phyloP scores from a whole-genome alignment of 805 yeast genomes.

The Monosporozyma unispora region DNA sequence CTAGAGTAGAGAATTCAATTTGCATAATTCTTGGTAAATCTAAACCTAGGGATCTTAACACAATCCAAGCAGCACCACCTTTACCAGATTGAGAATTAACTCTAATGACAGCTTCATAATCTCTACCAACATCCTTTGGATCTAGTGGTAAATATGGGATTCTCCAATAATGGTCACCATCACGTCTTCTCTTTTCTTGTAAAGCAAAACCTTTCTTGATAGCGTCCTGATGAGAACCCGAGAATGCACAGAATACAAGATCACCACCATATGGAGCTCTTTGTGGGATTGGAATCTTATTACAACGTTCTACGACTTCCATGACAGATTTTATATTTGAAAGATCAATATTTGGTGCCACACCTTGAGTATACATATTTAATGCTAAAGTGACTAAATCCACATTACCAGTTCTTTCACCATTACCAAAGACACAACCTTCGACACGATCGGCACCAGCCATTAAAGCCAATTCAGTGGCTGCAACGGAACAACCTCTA shows the following conservation, averaged over 20 bases:
- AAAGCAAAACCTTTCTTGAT: slow-evolving; percentile 68
- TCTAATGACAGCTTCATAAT: slow-evolving; percentile 86
- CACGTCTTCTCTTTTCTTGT: slow-evolving; percentile 31
- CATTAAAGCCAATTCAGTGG: slow-evolving; percentile 70
- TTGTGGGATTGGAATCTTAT: slow-evolving; percentile 69
- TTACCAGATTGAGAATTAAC: slow-evolving; percentile 84
- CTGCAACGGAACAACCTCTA: slow-evolving; percentile 85
- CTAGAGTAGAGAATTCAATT: slow-evolving; percentile 62
- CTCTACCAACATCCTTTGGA: slow-evolving; percentile 77
- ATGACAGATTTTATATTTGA: slow-evolving; percentile 57
- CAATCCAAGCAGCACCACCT: slow-evolving; percentile 87
- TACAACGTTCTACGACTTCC: slow-evolving; percentile 68
- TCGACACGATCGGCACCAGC: slow-evolving; percentile 88
- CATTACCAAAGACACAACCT: slow-evolving; percentile 79
- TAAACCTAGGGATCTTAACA: slow-evolving; percentile 62
- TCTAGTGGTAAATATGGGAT: slow-evolving; percentile 79
- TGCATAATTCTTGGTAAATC: slow-evolving; percentile 78
- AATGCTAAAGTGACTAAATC: slow-evolving; percentile 72
- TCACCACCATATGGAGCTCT: slow-evolving; percentile 82
- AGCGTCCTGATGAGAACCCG: slow-evolving; percentile 85
- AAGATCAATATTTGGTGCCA: slow-evolving; percentile 62
- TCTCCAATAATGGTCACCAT: slow-evolving; percentile 46
- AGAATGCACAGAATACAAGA: slow-evolving; percentile 73
- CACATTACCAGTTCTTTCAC: slow-evolving; percentile 83
- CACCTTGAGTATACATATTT: slow-evolving; percentile 72